A percentile compares a stretch with the other conserved stretches of the same genome.
Evolutionary conservation across 2,329 filamentous ascomycete species (phyloP).

Genomic region (Pseudonectria foliicola): DNA sequence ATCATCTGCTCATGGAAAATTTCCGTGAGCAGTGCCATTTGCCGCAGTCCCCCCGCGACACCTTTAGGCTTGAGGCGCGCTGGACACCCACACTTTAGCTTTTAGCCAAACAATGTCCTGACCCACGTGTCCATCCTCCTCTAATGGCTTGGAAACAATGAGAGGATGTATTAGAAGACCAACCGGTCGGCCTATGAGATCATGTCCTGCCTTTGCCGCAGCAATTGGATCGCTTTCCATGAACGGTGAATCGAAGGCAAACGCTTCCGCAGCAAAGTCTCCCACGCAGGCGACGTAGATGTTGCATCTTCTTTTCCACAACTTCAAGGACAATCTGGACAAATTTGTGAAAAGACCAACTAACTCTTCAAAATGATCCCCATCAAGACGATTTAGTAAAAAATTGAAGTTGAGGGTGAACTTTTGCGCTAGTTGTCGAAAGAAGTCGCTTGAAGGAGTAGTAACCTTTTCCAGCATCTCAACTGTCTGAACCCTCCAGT

Average conservation of each 20-base stretch:
- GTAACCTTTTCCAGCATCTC: not conserved
- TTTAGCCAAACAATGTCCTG: too few species aligned
- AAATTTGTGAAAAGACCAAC: not conserved
- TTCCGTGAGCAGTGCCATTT: too few species aligned
- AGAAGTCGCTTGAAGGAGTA: not conserved
- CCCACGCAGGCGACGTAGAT: not conserved
- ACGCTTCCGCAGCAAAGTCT: not conserved
- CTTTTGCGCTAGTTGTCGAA: not conserved
- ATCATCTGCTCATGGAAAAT: too few species aligned
- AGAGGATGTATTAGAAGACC: not conserved
- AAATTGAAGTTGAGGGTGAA: not conserved
- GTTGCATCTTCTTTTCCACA: conserved; percentile 1
- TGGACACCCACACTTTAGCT: too few species aligned
- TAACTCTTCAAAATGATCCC: not conserved
- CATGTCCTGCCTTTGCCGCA: not conserved
- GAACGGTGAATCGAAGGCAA: not conserved
- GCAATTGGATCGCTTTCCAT: not conserved
- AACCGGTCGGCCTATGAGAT: not conserved
- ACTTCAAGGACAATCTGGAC: not conserved
- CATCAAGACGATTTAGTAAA: not conserved
- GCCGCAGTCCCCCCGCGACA: too few species aligned
- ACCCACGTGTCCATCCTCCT: too few species aligned
- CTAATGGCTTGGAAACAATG: not conserved
- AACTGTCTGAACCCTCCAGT: conserved; percentile 2
- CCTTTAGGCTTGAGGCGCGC: too few species aligned